Conservation (phyloP, 441 rosid species). For the Populus hybrid region DNA sequence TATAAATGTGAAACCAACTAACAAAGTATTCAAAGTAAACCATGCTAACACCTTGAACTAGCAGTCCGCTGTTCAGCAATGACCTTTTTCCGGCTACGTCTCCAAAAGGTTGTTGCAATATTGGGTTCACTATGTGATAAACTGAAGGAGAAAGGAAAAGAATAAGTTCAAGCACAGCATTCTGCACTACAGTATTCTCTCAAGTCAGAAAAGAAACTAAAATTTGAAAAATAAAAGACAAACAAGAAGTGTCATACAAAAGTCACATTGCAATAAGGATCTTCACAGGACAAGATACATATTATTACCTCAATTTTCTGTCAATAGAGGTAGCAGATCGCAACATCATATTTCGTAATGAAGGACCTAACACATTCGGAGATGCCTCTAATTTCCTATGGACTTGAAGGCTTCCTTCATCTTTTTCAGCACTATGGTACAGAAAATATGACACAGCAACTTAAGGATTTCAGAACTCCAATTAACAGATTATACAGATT, state of each 20-base stretch:
- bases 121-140: conserved; percentile 96
- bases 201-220: not conserved
- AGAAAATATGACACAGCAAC: conserved; percentile 14
- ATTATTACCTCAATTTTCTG: conserved; percentile 62
- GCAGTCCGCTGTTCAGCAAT: conserved; percentile 98
- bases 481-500: not conserved
- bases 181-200: not conserved
- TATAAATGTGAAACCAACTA: conserved; percentile 10
- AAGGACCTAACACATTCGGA: conserved; percentile 61
- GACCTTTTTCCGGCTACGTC: conserved; percentile 94
- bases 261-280: not conserved
- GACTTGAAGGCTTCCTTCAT: conserved; percentile 57
- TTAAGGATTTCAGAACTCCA: not conserved
- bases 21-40: conserved; percentile 28
- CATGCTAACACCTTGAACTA: conserved; percentile 71
- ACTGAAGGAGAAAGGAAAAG: conserved; percentile 39
- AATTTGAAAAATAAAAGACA: conserved; percentile 1
- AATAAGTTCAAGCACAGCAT: conserved; percentile 13
- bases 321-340: conserved; percentile 55
- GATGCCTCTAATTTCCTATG: conserved; percentile 64
- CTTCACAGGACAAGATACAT: not conserved
- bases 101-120: conserved; percentile 83
- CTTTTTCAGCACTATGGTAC: conserved; percentile 73
- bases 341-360: conserved; percentile 71
- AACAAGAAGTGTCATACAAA: not conserved